Conservation (phyloP, 176 grass and related monocot genomes). For the Avena insularis region DNA sequence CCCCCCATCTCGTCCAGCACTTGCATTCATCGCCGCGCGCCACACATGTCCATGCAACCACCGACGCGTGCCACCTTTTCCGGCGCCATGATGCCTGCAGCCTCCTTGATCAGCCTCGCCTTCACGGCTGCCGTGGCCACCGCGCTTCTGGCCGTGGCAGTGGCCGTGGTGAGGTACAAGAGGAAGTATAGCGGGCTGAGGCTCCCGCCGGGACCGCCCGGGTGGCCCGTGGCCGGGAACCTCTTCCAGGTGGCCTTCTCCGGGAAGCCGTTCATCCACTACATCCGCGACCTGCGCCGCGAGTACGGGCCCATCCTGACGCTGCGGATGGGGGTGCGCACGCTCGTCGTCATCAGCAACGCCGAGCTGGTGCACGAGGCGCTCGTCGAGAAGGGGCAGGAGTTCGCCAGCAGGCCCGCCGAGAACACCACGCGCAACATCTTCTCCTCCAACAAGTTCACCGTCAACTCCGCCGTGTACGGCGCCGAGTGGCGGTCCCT, state of each 20-base stretch:
- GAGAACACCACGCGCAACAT: conserved; percentile 80
- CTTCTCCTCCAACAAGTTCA: conserved; percentile 93
- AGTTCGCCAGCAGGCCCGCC: conserved; percentile 74
- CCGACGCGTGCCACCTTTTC: conserved; percentile 8
- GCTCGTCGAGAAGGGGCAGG: conserved; percentile 66
- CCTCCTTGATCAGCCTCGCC: conserved; percentile 3
- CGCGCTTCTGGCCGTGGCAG: not conserved
- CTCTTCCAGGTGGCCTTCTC: conserved; percentile 87
- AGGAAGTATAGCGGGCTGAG: conserved; percentile 50
- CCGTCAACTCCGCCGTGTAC: conserved; percentile 86
- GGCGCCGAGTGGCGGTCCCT: conserved; percentile 82
- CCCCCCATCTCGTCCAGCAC: not conserved
- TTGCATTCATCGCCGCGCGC: conserved; percentile 11
- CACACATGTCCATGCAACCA: conserved; percentile 38
- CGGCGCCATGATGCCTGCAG: conserved; percentile 28
- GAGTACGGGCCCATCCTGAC: conserved; percentile 82
- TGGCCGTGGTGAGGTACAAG: conserved; percentile 35
- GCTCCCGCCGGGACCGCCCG: conserved; percentile 71
- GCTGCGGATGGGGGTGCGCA: conserved; percentile 89
- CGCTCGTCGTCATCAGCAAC: conserved; percentile 80
- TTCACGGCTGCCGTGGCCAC: conserved; percentile 40
- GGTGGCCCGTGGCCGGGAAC: conserved; percentile 82
- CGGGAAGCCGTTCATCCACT: conserved; percentile 88
- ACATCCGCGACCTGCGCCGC: conserved; percentile 58
- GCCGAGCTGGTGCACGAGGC: conserved; percentile 82